Base-by-base conservation (phyloP, 2,329 filamentous ascomycete genomes). In the Stagonosporopsis rhizophila region DNA sequence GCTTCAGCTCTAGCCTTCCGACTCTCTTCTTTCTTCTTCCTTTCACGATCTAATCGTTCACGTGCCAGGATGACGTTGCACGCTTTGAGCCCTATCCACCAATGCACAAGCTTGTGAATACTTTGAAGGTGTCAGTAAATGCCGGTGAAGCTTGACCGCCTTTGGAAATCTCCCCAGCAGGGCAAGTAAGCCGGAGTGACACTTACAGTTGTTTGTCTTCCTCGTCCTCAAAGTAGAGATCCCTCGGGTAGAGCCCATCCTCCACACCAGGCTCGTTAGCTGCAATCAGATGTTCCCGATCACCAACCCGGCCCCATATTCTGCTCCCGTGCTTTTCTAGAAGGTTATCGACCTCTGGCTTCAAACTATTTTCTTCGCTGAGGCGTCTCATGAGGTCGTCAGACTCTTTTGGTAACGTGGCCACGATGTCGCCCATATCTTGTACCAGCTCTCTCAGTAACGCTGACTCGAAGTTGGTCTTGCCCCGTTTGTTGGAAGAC, bases 401-500 rank as follows among this genome's bases (percentile, higher is more conserved):
- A 22, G 67, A 52, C 54, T 75, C 70, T 64, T 75, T 73, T 7
- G 72, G 71, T 12, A 75, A 51, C 11, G 61, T 70, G 11, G 68
- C 63, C 8, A 74, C 70, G 1, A 73, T 61, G 28, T 72, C 69
- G 35, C 65, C 62, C 71, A 75, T 75, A 32, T 74, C 70, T 15
- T 65, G 61, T n/a, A 75, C 71, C 52, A 75, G 49, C 20, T 72
- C 70, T 52, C 70, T 66, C 14, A 74, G 67, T n/a, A 72, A 51
- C 19, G 66, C 67, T 39, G 70, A 74, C 45, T 75, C 71, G 42
- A 75, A 75, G 32, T 74, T 73, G 15, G 72, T 74, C 52, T 75
- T 75, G 45, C 72, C 72, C 17, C 72, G 72, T 51, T 74, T 75
- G 59, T 74, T 74, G n/a, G 71, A 72, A 25, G 69, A 73, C 71